These are phyloP conservation scores for Mycena filopes DNA, from an alignment of 768 basidiomycete species.

Conservation along the genomic window DNA sequence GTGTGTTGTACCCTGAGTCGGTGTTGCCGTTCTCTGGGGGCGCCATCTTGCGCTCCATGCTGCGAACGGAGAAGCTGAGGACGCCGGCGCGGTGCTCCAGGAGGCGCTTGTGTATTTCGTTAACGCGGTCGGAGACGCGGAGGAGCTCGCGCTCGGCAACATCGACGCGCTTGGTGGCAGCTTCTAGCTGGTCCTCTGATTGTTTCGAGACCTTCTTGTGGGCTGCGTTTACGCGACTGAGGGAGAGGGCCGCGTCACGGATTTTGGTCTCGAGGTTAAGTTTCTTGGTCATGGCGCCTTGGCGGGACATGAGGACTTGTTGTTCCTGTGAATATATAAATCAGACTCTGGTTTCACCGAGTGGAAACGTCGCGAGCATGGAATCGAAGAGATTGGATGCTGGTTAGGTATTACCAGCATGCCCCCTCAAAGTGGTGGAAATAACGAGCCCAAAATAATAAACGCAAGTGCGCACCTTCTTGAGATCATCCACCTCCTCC, in stretches of 20 bases:
- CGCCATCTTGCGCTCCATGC: conserved; percentile 67
- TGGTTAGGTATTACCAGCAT: too few species aligned
- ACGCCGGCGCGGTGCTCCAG: conserved; percentile 89
- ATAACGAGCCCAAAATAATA: conserved; percentile 11
- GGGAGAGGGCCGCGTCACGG: conserved; percentile 83
- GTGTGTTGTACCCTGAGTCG: conserved; percentile 66
- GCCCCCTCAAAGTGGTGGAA: background rate
- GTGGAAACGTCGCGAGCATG: too few species aligned
- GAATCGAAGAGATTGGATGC: too few species aligned
- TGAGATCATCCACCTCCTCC: conserved; percentile 61
- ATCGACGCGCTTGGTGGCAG: conserved; percentile 80
- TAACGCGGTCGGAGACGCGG: conserved; percentile 70
- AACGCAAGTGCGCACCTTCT: conserved; percentile 50
- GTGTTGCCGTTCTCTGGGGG: conserved; percentile 44
- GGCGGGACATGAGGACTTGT: conserved; percentile 71
- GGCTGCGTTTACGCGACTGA: conserved; percentile 72
- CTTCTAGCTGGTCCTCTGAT: conserved; percentile 75
- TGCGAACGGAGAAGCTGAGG: conserved; percentile 75
- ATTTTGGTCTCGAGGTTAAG: conserved; percentile 87
- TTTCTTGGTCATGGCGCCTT: conserved; percentile 76
- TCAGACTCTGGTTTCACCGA: background rate
- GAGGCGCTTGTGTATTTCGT: conserved; percentile 70
- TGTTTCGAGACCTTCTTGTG: conserved; percentile 71
- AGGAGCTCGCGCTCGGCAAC: conserved; percentile 76
- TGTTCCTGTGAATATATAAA: conserved; percentile 66